Conservation (phyloP, 805 yeast species). For the Cyberlindnera suaveolens region DNA sequence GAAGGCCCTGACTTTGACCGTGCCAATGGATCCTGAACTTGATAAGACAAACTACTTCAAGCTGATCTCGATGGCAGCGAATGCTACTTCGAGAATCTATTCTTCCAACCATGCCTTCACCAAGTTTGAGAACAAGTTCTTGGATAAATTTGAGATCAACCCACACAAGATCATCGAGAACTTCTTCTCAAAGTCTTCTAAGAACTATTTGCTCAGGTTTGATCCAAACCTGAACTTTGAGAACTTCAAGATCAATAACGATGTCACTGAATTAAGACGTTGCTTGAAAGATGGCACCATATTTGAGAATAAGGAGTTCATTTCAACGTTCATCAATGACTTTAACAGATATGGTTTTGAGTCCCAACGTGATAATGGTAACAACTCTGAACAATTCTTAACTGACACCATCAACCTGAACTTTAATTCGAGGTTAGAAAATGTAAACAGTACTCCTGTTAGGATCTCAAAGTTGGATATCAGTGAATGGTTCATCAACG, state of each 20-base stretch:
- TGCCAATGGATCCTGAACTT: slow-evolving; percentile 22
- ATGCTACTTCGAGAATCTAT: slow-evolving; percentile 28
- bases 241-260: slow-evolving; percentile 22
- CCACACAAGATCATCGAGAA: slow-evolving; percentile 30
- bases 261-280: slow-evolving; percentile 19
- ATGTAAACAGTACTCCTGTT: slow-evolving; percentile 22
- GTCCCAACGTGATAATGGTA: slow-evolving; percentile 12
- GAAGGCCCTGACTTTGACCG: slow-evolving; percentile 30
- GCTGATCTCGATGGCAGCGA: slow-evolving; percentile 30
- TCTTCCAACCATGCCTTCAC: slow-evolving; percentile 29
- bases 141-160: slow-evolving; percentile 35
- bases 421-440: slow-evolving; percentile 22
- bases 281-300: slow-evolving; percentile 19
- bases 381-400: slow-evolving; percentile 19
- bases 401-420: slow-evolving; percentile 25
- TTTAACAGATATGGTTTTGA: slow-evolving; percentile 23
- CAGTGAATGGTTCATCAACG: slow-evolving; percentile 33
- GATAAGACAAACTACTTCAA: slow-evolving; percentile 26
- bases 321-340: slow-evolving; percentile 22
- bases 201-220: slow-evolving; percentile 27
- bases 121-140: slow-evolving; percentile 33
- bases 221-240: slow-evolving; percentile 26
- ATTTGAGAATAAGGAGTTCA: slow-evolving; percentile 20
- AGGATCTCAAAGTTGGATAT: slow-evolving; percentile 31
- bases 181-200: slow-evolving; percentile 31